Base-by-base conservation (phyloP, 2,329 filamentous ascomycete species). In the Aotearoamyces nothofagi region DNA sequence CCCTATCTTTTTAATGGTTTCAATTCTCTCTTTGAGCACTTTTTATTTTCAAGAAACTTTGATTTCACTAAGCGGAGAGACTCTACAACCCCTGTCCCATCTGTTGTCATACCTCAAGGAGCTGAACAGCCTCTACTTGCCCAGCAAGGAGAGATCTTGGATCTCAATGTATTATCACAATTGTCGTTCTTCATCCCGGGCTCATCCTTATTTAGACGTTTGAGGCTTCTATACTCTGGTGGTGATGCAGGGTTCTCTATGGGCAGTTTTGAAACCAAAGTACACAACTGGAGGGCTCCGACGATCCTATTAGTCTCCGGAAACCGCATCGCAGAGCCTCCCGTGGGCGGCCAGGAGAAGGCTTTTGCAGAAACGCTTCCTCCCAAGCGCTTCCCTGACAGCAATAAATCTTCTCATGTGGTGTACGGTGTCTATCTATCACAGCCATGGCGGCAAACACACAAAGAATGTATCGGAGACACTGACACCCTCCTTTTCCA, bases 211-310 rank as follows among this genome's bases (percentile, higher is more conserved):
- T 83, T 82, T 46, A 59, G 69, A 8, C 61, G 69, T 3, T 56
- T 83, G 3, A 66, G 75, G 1, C 61, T 71, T 2, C 57, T 84
- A 0, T 84, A 83, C 45, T 75, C 72, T 2, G 78, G 78, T 4
- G 71, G 66, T 26, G 66, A 70, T 15, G 69, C 75, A 9, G 78
- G 78, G 4, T 84, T 82, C 51, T 80, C 75, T 12, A 77, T 83
- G 69, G 76, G 78, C 13, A 76, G 72, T 31, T 82, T 83, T 37
- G 74, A 82, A 45, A 66, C 72, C 12, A 75, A 73, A 40, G 72
- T 81, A 3, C 78, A 83, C 53, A 78, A 83, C 47, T 84, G 78
- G 78, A 61, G 68, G 23, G 77, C 77, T 0, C 78, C 78, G 0
- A 81, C 78, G 0, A 66, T 84, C 11, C 57, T 84, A 8, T 60